Base-by-base conservation (phyloP, 176 grass and related monocot genomes). In the Melocanna baccifera region DNA sequence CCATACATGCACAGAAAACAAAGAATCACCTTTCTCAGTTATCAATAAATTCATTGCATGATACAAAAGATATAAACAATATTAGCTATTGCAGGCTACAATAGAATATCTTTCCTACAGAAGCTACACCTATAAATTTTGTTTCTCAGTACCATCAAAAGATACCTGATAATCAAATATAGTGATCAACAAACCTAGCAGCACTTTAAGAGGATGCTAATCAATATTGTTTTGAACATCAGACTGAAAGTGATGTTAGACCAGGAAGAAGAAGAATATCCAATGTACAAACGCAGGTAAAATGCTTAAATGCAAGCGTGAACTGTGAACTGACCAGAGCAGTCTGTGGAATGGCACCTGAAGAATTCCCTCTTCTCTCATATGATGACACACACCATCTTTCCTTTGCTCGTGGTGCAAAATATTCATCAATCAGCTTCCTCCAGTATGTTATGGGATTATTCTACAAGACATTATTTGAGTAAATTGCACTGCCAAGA, bases 351-450 rank as follows among this genome's bases (percentile, higher is more conserved):
- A 91, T 78, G 85, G 90, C 89, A 85, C 67, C 90, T 32, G 88
- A 93, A 45, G 91, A 45, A 89, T 89, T 92, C 64, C 93, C 88
- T 85, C 86, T 88, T 71, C 92, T 96, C 25, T 99, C 93, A 91
- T 99, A 96, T 58, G 92, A 84, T 18, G 97, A 96, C 30, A 96
- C 89, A 58, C 93, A 99, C 93, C 93, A 99, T 62, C 97, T 92
- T 89, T 99, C 94, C 92, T 88, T 94, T 86, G 97, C 78, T 55
- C 65, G 53, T 69, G 91, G 93, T 41, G 97, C 90, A 88, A 94
- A 99, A 94, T 96, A 99, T 75, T 99, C 93, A 28, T 91, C 83
- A 56, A 99, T 88, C 81, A 99, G 87, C 69, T 99, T 99, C 83
- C 90, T 96, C 97, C 93, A 99, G 67, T 96, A 96, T 74, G 86